Base-by-base conservation (phyloP, 1,284 basidiomycete species). In the Austroboletus olivaceoglutinosus region DNA sequence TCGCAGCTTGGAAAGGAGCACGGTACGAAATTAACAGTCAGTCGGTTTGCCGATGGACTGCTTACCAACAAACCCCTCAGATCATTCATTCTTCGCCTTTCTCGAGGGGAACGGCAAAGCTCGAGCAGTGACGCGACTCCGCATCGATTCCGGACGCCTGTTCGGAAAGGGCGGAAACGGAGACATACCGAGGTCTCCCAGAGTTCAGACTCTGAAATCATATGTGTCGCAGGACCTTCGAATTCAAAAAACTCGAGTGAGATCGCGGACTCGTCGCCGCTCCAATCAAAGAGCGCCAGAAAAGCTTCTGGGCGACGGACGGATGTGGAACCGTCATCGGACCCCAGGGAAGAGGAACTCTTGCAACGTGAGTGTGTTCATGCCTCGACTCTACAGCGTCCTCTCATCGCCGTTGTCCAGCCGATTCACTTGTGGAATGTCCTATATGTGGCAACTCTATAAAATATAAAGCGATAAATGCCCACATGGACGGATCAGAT, bases 1-100 rank as follows among this genome's bases (percentile, higher is more conserved):
- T 90, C 2, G 63, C 69, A 12, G 75, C 78, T 13, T 91, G 89
- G 86, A 78, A 76, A 51, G 59, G 64, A 19, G 78, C 83, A 15
- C 80, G 89, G 89, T 86, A 56, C 37, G 75, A 30, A 2, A 19
- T 23, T 11, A 4, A 25, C 10, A 11, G 2, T 23, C 22, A 2
- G 16, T 38, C 30, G 23, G 16, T 43, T 18, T 19, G 7, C 22
- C 13, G 4, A 34, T 10, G 27, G 7, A 29, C 11, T 39, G 21
- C 21, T 43, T 16, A 50, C 36, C 2, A 2, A 47, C 15, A 16
- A 40, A 2, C 8, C n/a, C 9, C 13, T 7, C 40, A 83, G 80
- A 47, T 57, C 74, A 8, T 72, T 66, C 43, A 59, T 82, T 8
- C 65, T 82, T 19, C 54, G 63, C 27, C 58, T 78, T 8, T 67